A percentile compares a stretch with the other conserved stretches of the same genome.
These are phyloP conservation scores for Myriosclerotinia scirpicola DNA, from an alignment of 2,329 filamentous ascomycete genomes.

Conservation along the genomic window DNA sequence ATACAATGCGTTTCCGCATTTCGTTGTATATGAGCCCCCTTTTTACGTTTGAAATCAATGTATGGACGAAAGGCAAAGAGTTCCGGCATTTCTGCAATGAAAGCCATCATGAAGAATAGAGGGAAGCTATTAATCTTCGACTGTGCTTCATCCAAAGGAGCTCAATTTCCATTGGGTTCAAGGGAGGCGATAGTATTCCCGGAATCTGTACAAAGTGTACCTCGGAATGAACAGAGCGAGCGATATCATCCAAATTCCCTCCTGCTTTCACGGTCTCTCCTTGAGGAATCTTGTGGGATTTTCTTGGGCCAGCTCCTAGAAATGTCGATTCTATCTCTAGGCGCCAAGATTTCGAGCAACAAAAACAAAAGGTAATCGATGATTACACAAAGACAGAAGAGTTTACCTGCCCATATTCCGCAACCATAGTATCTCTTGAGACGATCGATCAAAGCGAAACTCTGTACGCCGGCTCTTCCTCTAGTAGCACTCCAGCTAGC, in stretches of 20 bases:
- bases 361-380: slow-evolving; percentile 92
- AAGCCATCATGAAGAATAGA: background rate
- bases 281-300: slow-evolving; percentile 16
- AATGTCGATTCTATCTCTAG: slow-evolving; percentile 81
- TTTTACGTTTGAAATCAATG: background rate
- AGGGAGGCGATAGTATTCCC: background rate
- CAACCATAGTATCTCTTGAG: slow-evolving; percentile 97
- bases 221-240: background rate
- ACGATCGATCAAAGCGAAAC: slow-evolving; percentile 90
- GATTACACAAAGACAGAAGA: slow-evolving; percentile 92
- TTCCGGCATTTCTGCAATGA: background rate
- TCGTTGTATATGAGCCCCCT: background rate
- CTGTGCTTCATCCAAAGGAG: background rate
- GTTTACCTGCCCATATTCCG: slow-evolving; percentile 95
- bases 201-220: background rate
- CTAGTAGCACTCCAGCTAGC: slow-evolving; percentile 67
- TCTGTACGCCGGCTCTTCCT: slow-evolving; percentile 69
- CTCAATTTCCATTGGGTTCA: background rate
- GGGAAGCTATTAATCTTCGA: background rate
- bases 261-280: slow-evolving; percentile 12
- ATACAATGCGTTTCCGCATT: background rate
- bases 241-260: background rate
- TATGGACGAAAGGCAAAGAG: background rate
- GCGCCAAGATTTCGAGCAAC: slow-evolving; percentile 83
- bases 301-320: slow-evolving; percentile 93